phyloP scores from a whole-genome alignment of 1,139 yeast genomes.

The Debaryomyces robertsiae region DNA sequence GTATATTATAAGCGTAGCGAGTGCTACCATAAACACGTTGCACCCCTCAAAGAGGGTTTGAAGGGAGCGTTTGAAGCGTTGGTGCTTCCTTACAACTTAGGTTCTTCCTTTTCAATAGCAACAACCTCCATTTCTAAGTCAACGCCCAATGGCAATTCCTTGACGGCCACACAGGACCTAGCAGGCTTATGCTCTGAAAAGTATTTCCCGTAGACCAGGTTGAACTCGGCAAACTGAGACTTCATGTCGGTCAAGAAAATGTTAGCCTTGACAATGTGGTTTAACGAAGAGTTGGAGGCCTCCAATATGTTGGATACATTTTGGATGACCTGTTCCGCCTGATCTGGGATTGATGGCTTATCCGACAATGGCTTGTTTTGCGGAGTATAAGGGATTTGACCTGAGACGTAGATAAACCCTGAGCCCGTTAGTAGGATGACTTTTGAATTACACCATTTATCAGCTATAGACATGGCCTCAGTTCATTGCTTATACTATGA shows the following conservation, averaged over 20 bases:
- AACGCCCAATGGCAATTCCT: slow-evolving; percentile 80
- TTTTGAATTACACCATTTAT: neutral
- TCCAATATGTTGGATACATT: slow-evolving; percentile 76
- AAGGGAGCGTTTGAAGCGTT: no score
- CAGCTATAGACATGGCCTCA: no score
- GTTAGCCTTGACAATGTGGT: slow-evolving; percentile 82
- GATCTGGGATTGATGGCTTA: slow-evolving; percentile 64
- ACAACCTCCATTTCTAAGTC: slow-evolving; percentile 76
- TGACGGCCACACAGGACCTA: slow-evolving; percentile 93
- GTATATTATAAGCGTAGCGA: no score
- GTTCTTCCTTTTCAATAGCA: slow-evolving; percentile 61
- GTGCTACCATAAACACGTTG: no score
- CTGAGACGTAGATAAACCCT: slow-evolving; percentile 88
- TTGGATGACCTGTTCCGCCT: slow-evolving; percentile 81
- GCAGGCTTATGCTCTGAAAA: slow-evolving; percentile 88
- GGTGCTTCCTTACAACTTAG: slow-evolving; percentile 43
- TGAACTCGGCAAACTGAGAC: slow-evolving; percentile 73
- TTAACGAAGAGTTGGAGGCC: slow-evolving; percentile 80
- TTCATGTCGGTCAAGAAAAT: slow-evolving; percentile 87
- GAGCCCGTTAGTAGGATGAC: slow-evolving; percentile 26
- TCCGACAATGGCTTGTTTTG: slow-evolving; percentile 81
- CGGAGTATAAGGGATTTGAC: slow-evolving; percentile 90
- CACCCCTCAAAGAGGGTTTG: no score
- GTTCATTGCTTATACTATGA: neutral
- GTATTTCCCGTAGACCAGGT: slow-evolving; percentile 78